A percentile compares a stretch with the other conserved stretches of the same genome.
Evolutionary conservation across 805 yeast genomes (phyloP).

Genomic region (Maudiozyma barnettii): DNA sequence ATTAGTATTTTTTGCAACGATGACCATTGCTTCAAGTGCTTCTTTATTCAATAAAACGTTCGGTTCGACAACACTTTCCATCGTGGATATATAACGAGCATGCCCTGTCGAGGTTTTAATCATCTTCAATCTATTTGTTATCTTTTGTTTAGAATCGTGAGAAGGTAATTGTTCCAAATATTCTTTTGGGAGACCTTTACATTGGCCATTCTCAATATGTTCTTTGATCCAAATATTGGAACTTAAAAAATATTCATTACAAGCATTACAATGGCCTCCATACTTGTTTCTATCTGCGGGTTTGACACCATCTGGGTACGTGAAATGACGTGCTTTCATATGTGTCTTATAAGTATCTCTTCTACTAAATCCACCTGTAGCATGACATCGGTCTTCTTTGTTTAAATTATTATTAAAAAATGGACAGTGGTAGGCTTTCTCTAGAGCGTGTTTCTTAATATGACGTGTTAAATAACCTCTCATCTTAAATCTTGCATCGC

Average conservation of each 20-base stretch:
- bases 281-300: slow-evolving; percentile 55
- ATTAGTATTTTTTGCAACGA: slow-evolving; percentile 22
- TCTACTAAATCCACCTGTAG: slow-evolving; percentile 75
- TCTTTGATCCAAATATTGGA: slow-evolving; percentile 68
- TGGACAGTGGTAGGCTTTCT: slow-evolving; percentile 64
- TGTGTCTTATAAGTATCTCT: slow-evolving; percentile 91
- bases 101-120: slow-evolving; percentile 24
- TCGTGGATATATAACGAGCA: slow-evolving; percentile 29
- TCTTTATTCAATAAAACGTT: slow-evolving; percentile 27
- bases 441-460: slow-evolving; percentile 75
- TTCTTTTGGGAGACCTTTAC: slow-evolving; percentile 40
- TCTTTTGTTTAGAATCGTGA: slow-evolving; percentile 21
- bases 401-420: slow-evolving; percentile 25
- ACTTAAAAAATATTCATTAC: slow-evolving; percentile 57
- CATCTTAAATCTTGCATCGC: slow-evolving; percentile 70
- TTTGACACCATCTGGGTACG: slow-evolving; percentile 76
- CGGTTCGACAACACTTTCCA: slow-evolving; percentile 28
- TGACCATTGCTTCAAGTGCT: slow-evolving; percentile 29
- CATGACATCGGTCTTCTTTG: slow-evolving; percentile 26
- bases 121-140: slow-evolving; percentile 23
- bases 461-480: slow-evolving; percentile 89
- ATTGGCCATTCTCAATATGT: slow-evolving; percentile 72
- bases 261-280: slow-evolving; percentile 72
- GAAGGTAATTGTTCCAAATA: slow-evolving; percentile 18
- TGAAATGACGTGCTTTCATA: slow-evolving; percentile 77